Conservation (phyloP, 2,329 filamentous ascomycete species). For the Exophiala lecanii-corni region DNA sequence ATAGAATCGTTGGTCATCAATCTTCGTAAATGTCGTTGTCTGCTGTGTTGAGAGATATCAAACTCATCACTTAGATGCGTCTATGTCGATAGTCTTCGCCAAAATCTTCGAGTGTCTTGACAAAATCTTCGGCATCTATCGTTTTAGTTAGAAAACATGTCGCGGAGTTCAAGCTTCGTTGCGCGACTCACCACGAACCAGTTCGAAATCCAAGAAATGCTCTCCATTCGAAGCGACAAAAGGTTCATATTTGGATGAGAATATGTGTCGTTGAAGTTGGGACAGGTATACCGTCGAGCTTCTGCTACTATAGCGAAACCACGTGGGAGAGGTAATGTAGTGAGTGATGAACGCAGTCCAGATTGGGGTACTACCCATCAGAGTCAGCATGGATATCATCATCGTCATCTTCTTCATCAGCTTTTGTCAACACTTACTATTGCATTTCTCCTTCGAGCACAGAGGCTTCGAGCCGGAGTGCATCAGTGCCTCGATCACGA, state of each 20-base stretch:
- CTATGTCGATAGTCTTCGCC: conserved; percentile 19
- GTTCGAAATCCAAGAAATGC: conserved; percentile 38
- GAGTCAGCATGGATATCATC: conserved; percentile 3
- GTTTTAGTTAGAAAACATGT: background rate
- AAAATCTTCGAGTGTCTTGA: conserved; percentile 32
- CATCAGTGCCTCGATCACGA: conserved; percentile 47
- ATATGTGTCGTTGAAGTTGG: conserved; percentile 50
- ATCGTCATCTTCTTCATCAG: background rate
- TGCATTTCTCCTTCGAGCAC: conserved; percentile 49
- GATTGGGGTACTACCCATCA: conserved; percentile 48
- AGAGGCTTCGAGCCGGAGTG: conserved; percentile 54
- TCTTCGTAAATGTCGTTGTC: background rate
- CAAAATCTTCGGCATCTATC: conserved; percentile 38
- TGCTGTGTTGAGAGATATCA: conserved; percentile 1
- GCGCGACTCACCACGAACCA: conserved; percentile 28
- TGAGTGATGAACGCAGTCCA: conserved; percentile 57
- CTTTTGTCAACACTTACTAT: conserved; percentile 32
- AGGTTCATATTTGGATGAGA: conserved; percentile 48
- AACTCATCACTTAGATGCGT: too few species aligned
- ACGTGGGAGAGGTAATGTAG: conserved; percentile 43
- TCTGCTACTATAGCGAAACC: conserved; percentile 37
- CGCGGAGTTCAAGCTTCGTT: background rate
- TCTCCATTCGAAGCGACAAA: conserved; percentile 34
- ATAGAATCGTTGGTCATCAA: conserved; percentile 3
- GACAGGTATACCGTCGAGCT: conserved; percentile 44